Conservation (phyloP, 768 basidiomycete genomes). For the Boletus rex-veris region DNA sequence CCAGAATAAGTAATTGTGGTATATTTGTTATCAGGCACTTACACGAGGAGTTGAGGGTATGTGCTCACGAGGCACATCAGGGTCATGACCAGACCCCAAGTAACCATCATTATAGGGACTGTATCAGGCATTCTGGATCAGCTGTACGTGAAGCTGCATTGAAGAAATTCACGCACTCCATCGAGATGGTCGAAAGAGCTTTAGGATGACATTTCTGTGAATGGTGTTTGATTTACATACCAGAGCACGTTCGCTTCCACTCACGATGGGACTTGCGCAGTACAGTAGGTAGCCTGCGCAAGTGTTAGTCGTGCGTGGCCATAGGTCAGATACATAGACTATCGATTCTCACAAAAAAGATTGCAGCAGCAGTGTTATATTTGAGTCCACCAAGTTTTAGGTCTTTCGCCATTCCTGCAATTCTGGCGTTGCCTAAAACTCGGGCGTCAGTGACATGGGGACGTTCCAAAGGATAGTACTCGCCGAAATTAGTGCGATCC, state of each 20-base stretch:
- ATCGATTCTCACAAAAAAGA: background rate
- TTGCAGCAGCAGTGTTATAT: slow-evolving; percentile 1
- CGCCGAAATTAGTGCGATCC: background rate
- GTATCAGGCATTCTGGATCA: background rate
- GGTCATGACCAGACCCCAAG: background rate
- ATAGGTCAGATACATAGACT: background rate
- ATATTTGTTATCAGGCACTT: background rate
- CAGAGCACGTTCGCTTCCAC: background rate
- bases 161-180: background rate
- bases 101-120: background rate
- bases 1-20: background rate
- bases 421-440: background rate
- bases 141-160: background rate
- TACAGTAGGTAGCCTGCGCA: background rate
- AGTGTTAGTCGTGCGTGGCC: background rate
- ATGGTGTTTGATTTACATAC: background rate
- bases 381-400: background rate
- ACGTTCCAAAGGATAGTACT: background rate
- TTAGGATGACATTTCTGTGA: background rate
- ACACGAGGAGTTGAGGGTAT: background rate
- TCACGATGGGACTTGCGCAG: background rate
- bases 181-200: background rate
- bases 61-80: background rate
- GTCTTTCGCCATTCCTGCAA: background rate
- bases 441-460: background rate